These are phyloP conservation scores for Podosphaera leucotricha DNA, from an alignment of 2,329 filamentous ascomycete species.

Conservation along the genomic window DNA sequence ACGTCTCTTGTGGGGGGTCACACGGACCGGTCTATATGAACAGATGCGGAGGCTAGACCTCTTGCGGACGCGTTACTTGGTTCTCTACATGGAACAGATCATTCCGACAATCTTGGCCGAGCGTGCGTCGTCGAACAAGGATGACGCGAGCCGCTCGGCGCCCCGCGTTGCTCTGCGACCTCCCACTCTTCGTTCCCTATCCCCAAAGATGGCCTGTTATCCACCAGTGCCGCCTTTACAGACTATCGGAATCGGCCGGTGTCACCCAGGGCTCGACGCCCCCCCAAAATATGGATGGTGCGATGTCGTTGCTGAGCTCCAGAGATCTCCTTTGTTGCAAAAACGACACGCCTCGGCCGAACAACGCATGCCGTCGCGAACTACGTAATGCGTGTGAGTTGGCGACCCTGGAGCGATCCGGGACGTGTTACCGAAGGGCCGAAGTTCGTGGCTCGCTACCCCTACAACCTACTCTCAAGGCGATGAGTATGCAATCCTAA, in stretches of 20 bases:
- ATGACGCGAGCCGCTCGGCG: too few species aligned
- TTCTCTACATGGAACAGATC: not conserved
- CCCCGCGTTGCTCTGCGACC: too few species aligned
- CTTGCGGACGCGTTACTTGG: not conserved
- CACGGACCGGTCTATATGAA: slow-evolving; percentile 29
- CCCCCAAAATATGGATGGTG: slow-evolving; percentile 33
- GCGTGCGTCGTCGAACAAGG: slow-evolving; percentile 4
- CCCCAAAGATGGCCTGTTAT: too few species aligned
- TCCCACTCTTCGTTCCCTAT: too few species aligned
- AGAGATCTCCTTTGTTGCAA: slow-evolving; percentile 34
- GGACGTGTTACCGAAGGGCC: too few species aligned
- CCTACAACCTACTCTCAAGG: too few species aligned
- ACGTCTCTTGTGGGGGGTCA: slow-evolving; percentile 33
- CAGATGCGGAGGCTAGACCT: slow-evolving; percentile 34
- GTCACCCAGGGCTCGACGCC: slow-evolving; percentile 2
- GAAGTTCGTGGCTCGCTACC: too few species aligned
- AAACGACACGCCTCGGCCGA: slow-evolving; percentile 40
- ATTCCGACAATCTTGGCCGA: slow-evolving; percentile 4
- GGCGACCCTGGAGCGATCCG: too few species aligned
- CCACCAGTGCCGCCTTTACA: too few species aligned
- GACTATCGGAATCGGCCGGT: too few species aligned
- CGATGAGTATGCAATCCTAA: too few species aligned
- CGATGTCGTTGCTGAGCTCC: slow-evolving; percentile 37
- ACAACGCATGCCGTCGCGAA: slow-evolving; percentile 1
- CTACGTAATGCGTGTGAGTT: not conserved